Evolutionary conservation across 495 filamentous ascomycete species (phyloP).

Genomic region (Aspergillus cavernicola): DNA sequence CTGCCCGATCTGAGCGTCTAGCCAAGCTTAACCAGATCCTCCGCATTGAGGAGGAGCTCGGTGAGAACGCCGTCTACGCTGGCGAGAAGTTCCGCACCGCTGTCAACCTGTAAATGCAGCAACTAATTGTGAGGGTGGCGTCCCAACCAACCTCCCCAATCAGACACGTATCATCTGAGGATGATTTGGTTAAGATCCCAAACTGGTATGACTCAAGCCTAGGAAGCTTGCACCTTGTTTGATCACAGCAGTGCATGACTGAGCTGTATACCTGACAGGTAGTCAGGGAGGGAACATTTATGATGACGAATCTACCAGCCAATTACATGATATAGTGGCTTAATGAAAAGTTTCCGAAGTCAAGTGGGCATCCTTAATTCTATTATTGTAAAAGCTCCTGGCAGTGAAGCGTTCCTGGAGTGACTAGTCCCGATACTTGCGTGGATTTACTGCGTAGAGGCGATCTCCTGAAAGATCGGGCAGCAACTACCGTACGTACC

Average conservation of each 20-base stretch:
- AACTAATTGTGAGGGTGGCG: slow-evolving; percentile 3
- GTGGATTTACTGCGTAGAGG: no score
- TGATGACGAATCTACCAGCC: slow-evolving; percentile 28
- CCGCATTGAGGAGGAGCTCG: slow-evolving; percentile 99
- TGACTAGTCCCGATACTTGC: no score
- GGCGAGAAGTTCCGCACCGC: slow-evolving; percentile 86
- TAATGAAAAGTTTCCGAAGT: slow-evolving; percentile 22
- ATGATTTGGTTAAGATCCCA: slow-evolving; percentile 5
- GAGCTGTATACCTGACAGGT: neutral
- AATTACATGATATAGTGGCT: slow-evolving; percentile 20
- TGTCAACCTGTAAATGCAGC: slow-evolving; percentile 71
- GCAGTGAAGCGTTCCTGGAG: no score
- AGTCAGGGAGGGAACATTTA: slow-evolving; percentile 14
- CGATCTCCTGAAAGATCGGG: slow-evolving; percentile 8
- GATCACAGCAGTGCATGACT: neutral
- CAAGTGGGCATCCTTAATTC: no score
- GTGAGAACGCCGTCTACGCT: slow-evolving; percentile 83
- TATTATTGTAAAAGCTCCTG: no score
- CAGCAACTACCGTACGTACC: slow-evolving; percentile 2
- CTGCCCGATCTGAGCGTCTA: slow-evolving; percentile 90
- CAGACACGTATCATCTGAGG: neutral
- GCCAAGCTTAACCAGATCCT: slow-evolving; percentile 99
- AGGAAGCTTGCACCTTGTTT: slow-evolving; percentile 8
- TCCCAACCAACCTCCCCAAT: slow-evolving; percentile 6
- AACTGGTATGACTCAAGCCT: slow-evolving; percentile 8